Evolutionary conservation across 2,329 filamentous ascomycete species (phyloP).

Genomic region (Diaporthe vaccinii): DNA sequence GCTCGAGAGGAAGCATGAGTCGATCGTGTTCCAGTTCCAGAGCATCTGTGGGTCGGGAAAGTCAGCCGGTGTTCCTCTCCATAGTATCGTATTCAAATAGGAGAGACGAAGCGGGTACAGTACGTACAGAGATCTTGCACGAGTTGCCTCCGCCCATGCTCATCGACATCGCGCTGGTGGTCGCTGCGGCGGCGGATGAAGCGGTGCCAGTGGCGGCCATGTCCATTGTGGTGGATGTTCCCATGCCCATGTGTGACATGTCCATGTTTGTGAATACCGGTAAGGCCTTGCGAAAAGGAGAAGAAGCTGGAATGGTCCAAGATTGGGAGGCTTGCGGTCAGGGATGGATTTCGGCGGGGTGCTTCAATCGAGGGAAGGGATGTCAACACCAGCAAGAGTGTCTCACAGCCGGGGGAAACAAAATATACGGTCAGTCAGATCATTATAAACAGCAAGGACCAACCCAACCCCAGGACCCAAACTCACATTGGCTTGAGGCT

Average conservation of each 20-base stretch:
- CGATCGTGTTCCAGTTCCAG: conserved; percentile 70
- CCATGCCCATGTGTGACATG: not conserved
- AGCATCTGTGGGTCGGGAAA: conserved; percentile 51
- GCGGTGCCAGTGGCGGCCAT: conserved; percentile 2
- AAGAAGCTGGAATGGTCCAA: not conserved
- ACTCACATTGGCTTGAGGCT: not conserved
- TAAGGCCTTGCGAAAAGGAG: too few relatives aligned
- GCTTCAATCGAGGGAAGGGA: not conserved
- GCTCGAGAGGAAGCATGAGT: conserved; percentile 67
- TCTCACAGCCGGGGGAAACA: not conserved
- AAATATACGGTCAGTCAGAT: not conserved
- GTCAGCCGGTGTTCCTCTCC: not conserved
- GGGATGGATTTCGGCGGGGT: not conserved
- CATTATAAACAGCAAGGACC: not conserved
- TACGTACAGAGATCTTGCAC: conserved; percentile 21
- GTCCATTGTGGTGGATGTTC: conserved; percentile 19
- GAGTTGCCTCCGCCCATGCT: conserved; percentile 22
- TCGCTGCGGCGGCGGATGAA: conserved; percentile 1
- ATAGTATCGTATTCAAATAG: too few relatives aligned
- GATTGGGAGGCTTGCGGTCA: not conserved
- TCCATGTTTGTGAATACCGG: not conserved
- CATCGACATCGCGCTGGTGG: conserved; percentile 29
- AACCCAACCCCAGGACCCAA: not conserved
- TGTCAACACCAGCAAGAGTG: too few relatives aligned
- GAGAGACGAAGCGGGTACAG: not conserved